Evolutionary conservation across 352 stramenopile species (phyloP), one percentile per base, ranked within the genome.

Genomic region (Globisporangium heterothallicum): DNA sequence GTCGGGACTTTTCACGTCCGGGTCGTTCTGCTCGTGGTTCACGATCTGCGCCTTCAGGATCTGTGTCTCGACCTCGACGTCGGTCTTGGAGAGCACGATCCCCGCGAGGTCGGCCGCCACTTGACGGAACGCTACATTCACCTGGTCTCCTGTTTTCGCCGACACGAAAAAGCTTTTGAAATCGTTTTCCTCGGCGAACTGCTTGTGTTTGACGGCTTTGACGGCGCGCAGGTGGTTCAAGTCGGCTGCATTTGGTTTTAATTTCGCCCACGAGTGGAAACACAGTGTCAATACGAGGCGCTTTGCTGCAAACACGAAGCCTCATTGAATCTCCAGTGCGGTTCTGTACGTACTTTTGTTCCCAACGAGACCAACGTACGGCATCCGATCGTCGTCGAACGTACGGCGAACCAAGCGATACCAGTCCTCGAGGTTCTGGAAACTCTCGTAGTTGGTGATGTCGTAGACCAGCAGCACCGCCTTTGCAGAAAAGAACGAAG

Each of bases 361-460:
- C 29, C 87, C 92, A 7, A 97, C 72, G 25, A 98, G 70, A 4
- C 66, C 85, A 24, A 97, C 68, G 64, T 96, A 96, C 9, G 91
- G 91, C 71, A 97, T 86, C n/a, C 69, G 74, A 9, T 78, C 68
- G 30, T 92, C 69, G 47, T 78, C 68, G 53, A 97, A 97, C n/a
- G 88, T 90, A 53, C 79, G 73, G 13, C 81, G 70, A 40, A 97
- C 92, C n/a, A 97, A 67, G 6, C 86, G 76, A 59, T 96, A 96
- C 91, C 91, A 98, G 59, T 98, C 91, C 53, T 98, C 92, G 14
- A 98, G 72, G 68, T 98, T 96, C 58, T 94, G 85, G 58, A 98
- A 98, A 51, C 85, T 97, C 59, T 97, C 88, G 56, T 96, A 96
- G 69, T 97, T 97, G 45, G 92, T 98, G 60, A 98, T 94, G 72